Evolutionary conservation across 352 stramenopile genomes (phyloP).

Genomic region (Globisporangium cederbergense): DNA sequence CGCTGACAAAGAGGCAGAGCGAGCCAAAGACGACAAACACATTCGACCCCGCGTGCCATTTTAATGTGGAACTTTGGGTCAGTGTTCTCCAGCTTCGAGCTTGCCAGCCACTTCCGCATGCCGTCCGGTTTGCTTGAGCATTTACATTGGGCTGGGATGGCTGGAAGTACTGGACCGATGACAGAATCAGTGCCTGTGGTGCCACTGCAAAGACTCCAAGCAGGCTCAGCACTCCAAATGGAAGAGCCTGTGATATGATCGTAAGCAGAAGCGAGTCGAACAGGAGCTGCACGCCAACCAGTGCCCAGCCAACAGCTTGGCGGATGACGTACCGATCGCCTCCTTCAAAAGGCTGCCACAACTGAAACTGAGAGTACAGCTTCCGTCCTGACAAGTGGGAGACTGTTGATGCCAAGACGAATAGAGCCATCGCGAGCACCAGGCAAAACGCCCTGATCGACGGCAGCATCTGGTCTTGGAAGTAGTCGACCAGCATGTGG

Average conservation of each 20-base stretch:
- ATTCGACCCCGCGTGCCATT: conserved; percentile 28
- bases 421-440: conserved; percentile 26
- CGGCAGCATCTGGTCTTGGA: conserved; percentile 22
- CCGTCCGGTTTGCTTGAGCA: background rate
- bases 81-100: conserved; percentile 20
- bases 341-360: conserved; percentile 53
- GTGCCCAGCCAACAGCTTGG: conserved; percentile 50
- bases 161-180: conserved; percentile 37
- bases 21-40: conserved; percentile 28
- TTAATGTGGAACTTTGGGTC: conserved; percentile 21
- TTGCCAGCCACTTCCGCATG: background rate
- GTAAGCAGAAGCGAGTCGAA: conserved; percentile 47
- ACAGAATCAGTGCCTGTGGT: conserved; percentile 32
- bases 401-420: conserved; percentile 27
- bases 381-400: conserved; percentile 31
- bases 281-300: conserved; percentile 44
- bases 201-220: conserved; percentile 33
- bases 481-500: conserved; percentile 36
- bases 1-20: conserved; percentile 28
- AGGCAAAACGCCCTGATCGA: conserved; percentile 17
- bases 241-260: conserved; percentile 21
- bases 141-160: background rate
- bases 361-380: conserved; percentile 23
- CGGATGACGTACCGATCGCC: conserved; percentile 40
- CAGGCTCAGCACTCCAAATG: conserved; percentile 26